phyloP scores from a whole-genome alignment of 331 rosid genomes.

The Rhamnella rubrinervis region DNA sequence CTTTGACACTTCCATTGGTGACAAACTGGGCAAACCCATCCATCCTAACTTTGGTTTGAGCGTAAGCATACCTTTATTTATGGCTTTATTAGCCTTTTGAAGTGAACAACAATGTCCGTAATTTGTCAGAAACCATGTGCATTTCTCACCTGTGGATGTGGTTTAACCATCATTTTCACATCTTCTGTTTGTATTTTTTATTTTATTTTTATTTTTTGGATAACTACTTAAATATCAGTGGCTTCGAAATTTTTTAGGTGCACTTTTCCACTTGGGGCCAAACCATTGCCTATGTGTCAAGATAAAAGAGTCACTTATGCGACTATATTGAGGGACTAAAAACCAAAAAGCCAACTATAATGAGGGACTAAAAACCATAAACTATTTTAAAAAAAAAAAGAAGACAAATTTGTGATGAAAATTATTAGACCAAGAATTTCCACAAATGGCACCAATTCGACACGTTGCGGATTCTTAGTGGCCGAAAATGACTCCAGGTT shows the following conservation, averaged over 20 bases:
- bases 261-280: constrained; percentile 2
- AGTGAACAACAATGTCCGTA: not conserved
- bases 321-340: no score
- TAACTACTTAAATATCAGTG: constrained; percentile 7
- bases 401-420: no score
- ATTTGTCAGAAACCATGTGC: not conserved
- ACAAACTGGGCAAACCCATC: no score
- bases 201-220: not conserved
- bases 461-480: constrained; percentile 7
- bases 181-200: not conserved
- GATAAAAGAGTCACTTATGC: no score
- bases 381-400: not conserved
- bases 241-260: not conserved
- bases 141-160: constrained; percentile 2
- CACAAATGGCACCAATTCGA: not conserved
- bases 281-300: no score
- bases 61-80: no score
- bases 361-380: not conserved
- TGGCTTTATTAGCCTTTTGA: not conserved
- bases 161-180: not conserved
- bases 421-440: no score
- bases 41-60: no score
- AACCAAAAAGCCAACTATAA: no score
- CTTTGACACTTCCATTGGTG: no score
- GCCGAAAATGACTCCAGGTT: not conserved